phyloP scores from a whole-genome alignment of 1,139 yeast genomes.

The Geotrichum histeridarum region DNA sequence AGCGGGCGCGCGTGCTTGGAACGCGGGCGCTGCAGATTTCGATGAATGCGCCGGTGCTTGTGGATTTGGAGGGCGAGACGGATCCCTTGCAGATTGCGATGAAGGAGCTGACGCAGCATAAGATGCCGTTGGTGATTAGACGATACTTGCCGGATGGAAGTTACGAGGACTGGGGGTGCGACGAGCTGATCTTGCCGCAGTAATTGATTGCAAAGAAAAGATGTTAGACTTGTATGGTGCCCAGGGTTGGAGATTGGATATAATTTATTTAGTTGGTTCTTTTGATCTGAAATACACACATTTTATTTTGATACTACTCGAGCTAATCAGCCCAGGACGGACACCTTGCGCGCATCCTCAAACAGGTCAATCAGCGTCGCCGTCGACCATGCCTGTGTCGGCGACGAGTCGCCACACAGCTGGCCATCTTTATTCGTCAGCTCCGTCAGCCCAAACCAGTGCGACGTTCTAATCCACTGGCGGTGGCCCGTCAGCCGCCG shows the following conservation, averaged over 20 bases:
- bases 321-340: too few relatives aligned
- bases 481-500: conserved; percentile 60
- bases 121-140: conserved; percentile 91
- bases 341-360: conserved; percentile 45
- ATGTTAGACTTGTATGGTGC: not conserved
- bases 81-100: conserved; percentile 98
- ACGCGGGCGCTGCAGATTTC: conserved; percentile 95
- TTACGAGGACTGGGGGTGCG: conserved; percentile 98
- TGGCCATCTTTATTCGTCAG: conserved; percentile 84
- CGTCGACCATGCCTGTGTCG: conserved; percentile 95
- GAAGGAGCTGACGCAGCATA: conserved; percentile 92
- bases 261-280: too few relatives aligned
- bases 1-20: conserved; percentile 93
- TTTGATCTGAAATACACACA: too few relatives aligned
- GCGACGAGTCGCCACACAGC: conserved; percentile 78
- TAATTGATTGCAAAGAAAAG: too few relatives aligned
- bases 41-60: conserved; percentile 96
- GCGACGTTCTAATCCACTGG: conserved; percentile 63
- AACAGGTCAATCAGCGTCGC: conserved; percentile 79
- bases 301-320: too few relatives aligned
- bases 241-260: too few relatives aligned
- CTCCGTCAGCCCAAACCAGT: conserved; percentile 93
- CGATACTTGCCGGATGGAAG: conserved; percentile 96
- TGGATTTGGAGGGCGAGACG: conserved; percentile 96
- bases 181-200: conserved; percentile 87